A percentile compares a stretch with the other conserved stretches of the same genome.
Evolutionary conservation across 257 asterid genomes (phyloP).

Genomic region (Solanum virginianum): DNA sequence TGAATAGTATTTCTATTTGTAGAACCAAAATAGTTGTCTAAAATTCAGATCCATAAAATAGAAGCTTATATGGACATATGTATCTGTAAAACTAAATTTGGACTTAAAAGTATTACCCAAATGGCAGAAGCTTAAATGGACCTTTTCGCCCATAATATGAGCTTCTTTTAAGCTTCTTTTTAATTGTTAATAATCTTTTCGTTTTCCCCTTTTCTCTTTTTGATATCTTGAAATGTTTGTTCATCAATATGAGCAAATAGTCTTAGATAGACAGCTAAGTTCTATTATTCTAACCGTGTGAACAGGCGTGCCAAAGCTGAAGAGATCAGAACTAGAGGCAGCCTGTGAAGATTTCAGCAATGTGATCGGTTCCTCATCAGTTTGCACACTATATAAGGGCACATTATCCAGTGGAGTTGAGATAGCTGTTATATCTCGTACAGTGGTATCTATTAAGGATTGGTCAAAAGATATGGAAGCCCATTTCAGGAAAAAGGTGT

Average conservation of each 20-base stretch:
- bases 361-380: conserved; percentile 56
- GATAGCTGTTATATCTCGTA: conserved; percentile 64
- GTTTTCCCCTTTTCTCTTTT: not conserved
- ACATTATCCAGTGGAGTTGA: conserved; percentile 88
- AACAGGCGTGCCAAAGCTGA: conserved; percentile 78
- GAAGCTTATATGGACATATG: not conserved
- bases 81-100: not conserved
- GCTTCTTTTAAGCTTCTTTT: not conserved
- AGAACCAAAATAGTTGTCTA: not conserved
- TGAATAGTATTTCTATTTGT: not conserved
- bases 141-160: not conserved
- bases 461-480: conserved; percentile 63
- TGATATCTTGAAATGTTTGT: not conserved
- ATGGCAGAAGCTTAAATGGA: not conserved
- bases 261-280: not conserved
- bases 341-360: conserved; percentile 97
- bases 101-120: not conserved
- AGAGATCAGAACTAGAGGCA: conserved; percentile 61
- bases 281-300: not conserved
- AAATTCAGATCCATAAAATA: not conserved
- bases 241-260: not conserved
- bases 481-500: conserved; percentile 76
- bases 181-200: not conserved
- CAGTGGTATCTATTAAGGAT: conserved; percentile 46
- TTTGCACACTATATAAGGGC: conserved; percentile 66